phyloP scores from a whole-genome alignment of 2,329 filamentous ascomycete species.

The Pestalotiopsis sp. region DNA sequence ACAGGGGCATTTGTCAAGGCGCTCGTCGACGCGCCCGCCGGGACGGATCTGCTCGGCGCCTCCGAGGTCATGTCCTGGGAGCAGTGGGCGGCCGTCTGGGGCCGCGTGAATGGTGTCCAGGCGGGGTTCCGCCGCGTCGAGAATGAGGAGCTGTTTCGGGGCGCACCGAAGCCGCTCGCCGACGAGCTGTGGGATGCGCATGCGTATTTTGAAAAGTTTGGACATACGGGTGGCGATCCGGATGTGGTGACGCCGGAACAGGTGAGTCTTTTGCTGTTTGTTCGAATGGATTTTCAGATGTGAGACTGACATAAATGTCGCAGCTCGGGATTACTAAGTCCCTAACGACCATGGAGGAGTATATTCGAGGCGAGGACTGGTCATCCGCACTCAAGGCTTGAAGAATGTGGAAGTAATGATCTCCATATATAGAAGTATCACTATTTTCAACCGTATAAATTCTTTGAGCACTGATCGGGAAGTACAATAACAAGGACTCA shows the following conservation, averaged over 20 bases:
- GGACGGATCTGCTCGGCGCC: constrained; percentile 10
- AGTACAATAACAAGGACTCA: too few species aligned
- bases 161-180: not conserved
- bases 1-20: constrained; percentile 14
- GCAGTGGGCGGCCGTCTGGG: constrained; percentile 14
- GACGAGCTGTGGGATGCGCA: not conserved
- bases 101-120: constrained; percentile 4
- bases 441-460: too few species aligned
- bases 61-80: constrained; percentile 12
- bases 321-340: not conserved
- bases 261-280: not conserved
- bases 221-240: constrained; percentile 7
- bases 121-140: constrained; percentile 7
- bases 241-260: constrained; percentile 11
- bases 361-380: not conserved
- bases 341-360: not conserved
- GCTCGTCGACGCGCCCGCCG: constrained; percentile 8
- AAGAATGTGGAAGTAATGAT: too few species aligned
- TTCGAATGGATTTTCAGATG: not conserved
- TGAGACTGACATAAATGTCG: not conserved
- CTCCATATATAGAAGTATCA: too few species aligned
- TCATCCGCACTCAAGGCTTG: not conserved
- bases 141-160: constrained; percentile 4
- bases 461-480: too few species aligned
- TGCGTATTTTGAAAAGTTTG: constrained; percentile 9